Conservation (phyloP, 441 rosid species). For the Gossypium trilobum region DNA sequence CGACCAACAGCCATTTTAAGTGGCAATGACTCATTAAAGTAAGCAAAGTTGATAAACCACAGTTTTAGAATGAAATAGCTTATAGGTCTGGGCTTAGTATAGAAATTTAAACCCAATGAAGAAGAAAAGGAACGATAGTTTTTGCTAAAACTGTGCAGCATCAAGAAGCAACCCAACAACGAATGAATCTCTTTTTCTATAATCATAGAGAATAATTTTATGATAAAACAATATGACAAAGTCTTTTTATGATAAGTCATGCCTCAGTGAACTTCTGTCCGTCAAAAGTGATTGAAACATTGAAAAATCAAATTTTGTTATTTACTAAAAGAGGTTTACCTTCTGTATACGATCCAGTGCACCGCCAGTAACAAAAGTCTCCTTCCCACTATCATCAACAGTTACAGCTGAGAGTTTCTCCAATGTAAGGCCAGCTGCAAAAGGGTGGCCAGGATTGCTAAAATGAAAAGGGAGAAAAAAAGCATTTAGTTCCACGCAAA, state of each 20-base stretch:
- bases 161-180: background rate
- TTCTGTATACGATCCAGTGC: constrained; percentile 71
- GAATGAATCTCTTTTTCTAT: background rate
- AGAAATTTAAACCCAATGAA: background rate
- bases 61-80: background rate
- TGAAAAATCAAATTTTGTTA: background rate
- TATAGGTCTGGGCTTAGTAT: background rate
- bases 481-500: background rate
- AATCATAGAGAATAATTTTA: background rate
- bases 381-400: constrained; percentile 77
- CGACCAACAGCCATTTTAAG: background rate
- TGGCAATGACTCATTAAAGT: background rate
- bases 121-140: background rate
- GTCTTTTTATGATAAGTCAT: background rate
- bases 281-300: background rate
- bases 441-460: constrained; percentile 90
- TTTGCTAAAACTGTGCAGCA: background rate
- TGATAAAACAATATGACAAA: background rate
- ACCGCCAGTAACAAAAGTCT: constrained; percentile 80
- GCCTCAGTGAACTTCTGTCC: background rate
- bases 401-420: constrained; percentile 93
- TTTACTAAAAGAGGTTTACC: constrained; percentile 28
- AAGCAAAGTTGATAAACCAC: background rate
- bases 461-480: constrained; percentile 14
- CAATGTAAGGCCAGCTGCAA: constrained; percentile 80